Evolutionary conservation across 192 early-diverging fungal species (phyloP), one percentile per base, ranked within the genome.

Genomic region (Radiomyces spectabilis): DNA sequence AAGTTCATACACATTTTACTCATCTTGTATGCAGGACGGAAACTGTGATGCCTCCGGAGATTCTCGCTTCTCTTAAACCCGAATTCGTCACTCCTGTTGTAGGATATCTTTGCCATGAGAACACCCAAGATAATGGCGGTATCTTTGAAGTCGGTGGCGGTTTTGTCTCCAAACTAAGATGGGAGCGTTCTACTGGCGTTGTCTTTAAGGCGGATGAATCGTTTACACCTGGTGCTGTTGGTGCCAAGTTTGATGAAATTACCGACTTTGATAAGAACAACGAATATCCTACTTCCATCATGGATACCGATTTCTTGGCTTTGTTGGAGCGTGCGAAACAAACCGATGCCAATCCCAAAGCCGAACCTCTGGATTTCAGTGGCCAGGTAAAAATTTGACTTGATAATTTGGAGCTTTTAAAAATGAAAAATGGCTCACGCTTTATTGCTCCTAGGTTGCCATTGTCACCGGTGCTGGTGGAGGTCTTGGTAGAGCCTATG

Each of bases 81-180:
- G 94, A 99, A 75, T 94, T 92, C 65, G 89, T 98, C 31, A 85
- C 94, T 21, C 95, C 95, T 3, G 74, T 97, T 44, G 93, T 99
- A 51, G 89, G 73, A n/a, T 96, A 80, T 72, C 84, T 98, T 53
- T 87, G 85, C 55, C 93, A 97, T 66, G 94, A 99, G 58, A 63
- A 66, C 34, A 92, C 80, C 51, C 70, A 67, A 58, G 90, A 89
- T 63, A 91, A 67, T 45, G 94, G 93, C 45, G 80, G 85, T 59
- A 66, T 98, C 53, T 99, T 95, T 70, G 94, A 99, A 80, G 90
- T 95, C 32, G 93, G 97, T 57, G 94, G 90, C 59, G 92, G 93
- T 43, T 98, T 93, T 78, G 84, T 88, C 25, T 82, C 93, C 37
- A 93, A 97, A 78, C 30, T 96, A 16, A 77, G 95, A 63, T 92